Evolutionary conservation across 805 yeast genomes (phyloP).

Genomic region (Wickerhamomyces strasburgensis): DNA sequence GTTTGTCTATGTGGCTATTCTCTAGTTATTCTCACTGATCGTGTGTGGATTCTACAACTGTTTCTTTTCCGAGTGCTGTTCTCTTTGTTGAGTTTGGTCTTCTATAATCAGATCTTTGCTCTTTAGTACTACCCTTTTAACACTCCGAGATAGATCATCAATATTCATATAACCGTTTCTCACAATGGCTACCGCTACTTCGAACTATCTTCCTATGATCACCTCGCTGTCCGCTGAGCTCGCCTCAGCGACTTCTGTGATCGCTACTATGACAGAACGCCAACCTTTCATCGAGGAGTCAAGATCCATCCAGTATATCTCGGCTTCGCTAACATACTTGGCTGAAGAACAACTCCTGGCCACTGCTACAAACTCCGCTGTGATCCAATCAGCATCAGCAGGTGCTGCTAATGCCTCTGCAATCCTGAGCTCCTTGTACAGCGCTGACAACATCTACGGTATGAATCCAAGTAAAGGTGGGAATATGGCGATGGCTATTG

Average conservation of each 20-base stretch:
- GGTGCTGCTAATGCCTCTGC: constrained; percentile 11
- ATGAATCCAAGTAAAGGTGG: constrained; percentile 50
- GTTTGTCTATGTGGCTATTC: too few species aligned
- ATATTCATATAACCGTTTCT: background rate
- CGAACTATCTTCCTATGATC: constrained; percentile 11
- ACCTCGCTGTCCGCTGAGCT: constrained; percentile 15
- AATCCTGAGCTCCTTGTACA: constrained; percentile 6
- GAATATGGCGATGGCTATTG: constrained; percentile 50
- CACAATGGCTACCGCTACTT: constrained; percentile 8
- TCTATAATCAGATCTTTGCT: too few species aligned
- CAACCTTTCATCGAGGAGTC: constrained; percentile 12
- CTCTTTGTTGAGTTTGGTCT: too few species aligned
- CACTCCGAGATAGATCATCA: background rate
- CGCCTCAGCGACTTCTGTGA: constrained; percentile 7
- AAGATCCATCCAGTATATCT: constrained; percentile 13
- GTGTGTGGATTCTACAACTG: too few species aligned
- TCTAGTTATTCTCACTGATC: too few species aligned
- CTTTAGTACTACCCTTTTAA: background rate
- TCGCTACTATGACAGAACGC: constrained; percentile 19
- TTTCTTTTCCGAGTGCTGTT: too few species aligned
- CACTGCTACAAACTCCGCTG: constrained; percentile 7
- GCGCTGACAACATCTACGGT: constrained; percentile 29
- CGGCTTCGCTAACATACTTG: constrained; percentile 14
- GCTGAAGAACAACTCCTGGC: constrained; percentile 14
- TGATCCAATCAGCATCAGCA: constrained; percentile 10